Base-by-base conservation (phyloP, 345 rosid species). In the Cardiospermum halicacabum region DNA sequence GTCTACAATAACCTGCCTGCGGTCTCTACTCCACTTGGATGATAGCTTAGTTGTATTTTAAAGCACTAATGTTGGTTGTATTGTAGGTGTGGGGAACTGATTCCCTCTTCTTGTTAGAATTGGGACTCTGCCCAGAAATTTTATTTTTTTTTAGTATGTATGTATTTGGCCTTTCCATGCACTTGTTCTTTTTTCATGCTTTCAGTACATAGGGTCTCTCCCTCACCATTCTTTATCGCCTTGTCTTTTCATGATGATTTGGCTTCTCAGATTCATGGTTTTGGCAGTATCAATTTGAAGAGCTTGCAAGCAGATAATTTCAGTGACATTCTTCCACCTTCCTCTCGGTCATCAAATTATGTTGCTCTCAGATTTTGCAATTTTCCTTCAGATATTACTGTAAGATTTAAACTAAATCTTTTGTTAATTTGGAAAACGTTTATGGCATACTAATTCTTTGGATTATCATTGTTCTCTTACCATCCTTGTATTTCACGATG, bases 261-360 rank as follows among this genome's bases (percentile, higher is more conserved):
- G 76, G 74, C 67, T 74, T 89, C 87, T 87, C 82, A 84, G 88
- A 85, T 77, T 79, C 76, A 69, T 87, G 89, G 82, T 89, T 86
- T 89, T 85, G 83, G 88, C 97, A 93, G 98, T 84, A 85, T 93
- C 65, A 80, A 93, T 86, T 73, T 93, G 97, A 92, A 85, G 93
- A 81, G 85, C 67, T 75, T 92, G 87, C 98, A 88, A 81, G 96
- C 96, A 39, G 96, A 88, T 78, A 84, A 88, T 74, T 78, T 92
- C 63, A 78, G 78, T 82, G 69, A 86, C 77, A 80, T 93, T 80
- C 79, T 93, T 66, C 97, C 97, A 67, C 83, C 89, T 32, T 84
- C 88, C 30, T 89, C 98, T 34, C 96, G 98, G 19, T 83, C 98
- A 73, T 81, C 97, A 22, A 92, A 92, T 75, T 89, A 84, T 69